Percentiles rank a stretch among this genome's conserved stretches.
Conservation (phyloP, 2,329 filamentous ascomycete species). For the Colletotrichum siamense region DNA sequence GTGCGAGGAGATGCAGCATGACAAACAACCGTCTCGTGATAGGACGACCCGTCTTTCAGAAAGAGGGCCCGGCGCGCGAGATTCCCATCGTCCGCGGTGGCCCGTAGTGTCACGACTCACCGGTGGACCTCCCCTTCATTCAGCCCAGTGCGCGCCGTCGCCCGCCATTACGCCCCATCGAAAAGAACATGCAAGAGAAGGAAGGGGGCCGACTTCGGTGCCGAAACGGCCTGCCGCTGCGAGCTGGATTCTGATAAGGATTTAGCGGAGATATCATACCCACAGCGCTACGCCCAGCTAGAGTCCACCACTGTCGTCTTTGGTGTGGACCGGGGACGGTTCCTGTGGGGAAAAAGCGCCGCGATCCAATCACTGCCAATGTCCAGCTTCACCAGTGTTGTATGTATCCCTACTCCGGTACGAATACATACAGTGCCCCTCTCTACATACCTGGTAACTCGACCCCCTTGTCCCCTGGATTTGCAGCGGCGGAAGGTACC, state of each 20-base stretch:
- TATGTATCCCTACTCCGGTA: not conserved
- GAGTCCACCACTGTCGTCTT: not conserved
- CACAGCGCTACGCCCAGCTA: not conserved
- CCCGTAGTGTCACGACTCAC: not conserved
- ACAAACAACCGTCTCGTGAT: constrained; percentile 3
- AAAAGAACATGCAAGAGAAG: constrained; percentile 2
- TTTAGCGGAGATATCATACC: constrained; percentile 1
- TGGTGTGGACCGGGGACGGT: not conserved
- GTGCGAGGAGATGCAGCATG: not conserved
- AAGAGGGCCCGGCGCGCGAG: not conserved
- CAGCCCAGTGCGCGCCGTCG: not conserved
- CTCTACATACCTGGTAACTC: not conserved
- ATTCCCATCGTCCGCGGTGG: not conserved
- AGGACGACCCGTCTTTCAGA: not conserved
- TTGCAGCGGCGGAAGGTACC: not conserved
- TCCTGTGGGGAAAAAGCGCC: not conserved
- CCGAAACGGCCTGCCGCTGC: constrained; percentile 4
- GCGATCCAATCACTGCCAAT: not conserved
- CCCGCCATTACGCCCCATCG: not conserved
- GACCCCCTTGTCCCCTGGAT: not conserved
- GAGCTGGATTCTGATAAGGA: constrained; percentile 6
- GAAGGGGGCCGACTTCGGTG: not conserved
- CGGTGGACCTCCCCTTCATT: not conserved
- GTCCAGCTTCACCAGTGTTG: not conserved
- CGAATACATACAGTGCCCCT: not conserved